Evolutionary conservation across 2,329 filamentous ascomycete genomes (phyloP).

Genomic region (Xylaria sp.): DNA sequence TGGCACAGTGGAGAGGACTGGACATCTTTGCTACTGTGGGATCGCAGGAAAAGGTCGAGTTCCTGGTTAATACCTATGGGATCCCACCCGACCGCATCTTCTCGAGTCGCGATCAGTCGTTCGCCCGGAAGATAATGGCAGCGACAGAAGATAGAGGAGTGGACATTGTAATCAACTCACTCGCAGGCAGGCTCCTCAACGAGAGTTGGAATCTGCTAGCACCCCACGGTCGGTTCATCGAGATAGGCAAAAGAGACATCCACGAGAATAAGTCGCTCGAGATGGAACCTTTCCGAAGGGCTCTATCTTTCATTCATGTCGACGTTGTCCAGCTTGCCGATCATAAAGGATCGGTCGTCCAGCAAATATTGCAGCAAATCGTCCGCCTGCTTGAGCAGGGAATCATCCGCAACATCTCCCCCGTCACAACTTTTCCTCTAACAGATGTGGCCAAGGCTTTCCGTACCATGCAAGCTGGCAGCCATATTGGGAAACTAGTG

Average conservation of each 20-base stretch:
- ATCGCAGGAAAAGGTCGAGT: constrained; percentile 28
- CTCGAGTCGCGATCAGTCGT: constrained; percentile 35
- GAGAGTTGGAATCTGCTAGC: constrained; percentile 29
- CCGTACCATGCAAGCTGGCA: constrained; percentile 52
- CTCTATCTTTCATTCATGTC: constrained; percentile 20
- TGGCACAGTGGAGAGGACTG: constrained; percentile 32
- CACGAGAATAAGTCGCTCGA: constrained; percentile 25
- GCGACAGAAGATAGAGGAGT: constrained; percentile 28
- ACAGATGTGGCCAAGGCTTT: constrained; percentile 50
- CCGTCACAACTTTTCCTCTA: constrained; percentile 43
- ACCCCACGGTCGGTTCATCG: background rate
- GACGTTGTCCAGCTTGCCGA: constrained; percentile 8
- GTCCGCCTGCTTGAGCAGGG: constrained; percentile 21
- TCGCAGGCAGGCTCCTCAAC: constrained; percentile 33
- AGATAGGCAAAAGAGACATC: constrained; percentile 34
- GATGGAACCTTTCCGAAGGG: constrained; percentile 29
- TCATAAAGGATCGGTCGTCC: constrained; percentile 12
- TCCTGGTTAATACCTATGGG: constrained; percentile 26
- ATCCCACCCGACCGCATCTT: constrained; percentile 37
- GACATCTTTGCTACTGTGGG: constrained; percentile 37
- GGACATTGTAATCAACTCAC: background rate
- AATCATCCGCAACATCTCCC: constrained; percentile 36
- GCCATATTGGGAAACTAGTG: constrained; percentile 55
- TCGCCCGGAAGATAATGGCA: constrained; percentile 20
- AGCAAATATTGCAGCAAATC: constrained; percentile 16